phyloP scores from a whole-genome alignment of 2,329 filamentous ascomycete species.

The Fonsecaea nubica region DNA sequence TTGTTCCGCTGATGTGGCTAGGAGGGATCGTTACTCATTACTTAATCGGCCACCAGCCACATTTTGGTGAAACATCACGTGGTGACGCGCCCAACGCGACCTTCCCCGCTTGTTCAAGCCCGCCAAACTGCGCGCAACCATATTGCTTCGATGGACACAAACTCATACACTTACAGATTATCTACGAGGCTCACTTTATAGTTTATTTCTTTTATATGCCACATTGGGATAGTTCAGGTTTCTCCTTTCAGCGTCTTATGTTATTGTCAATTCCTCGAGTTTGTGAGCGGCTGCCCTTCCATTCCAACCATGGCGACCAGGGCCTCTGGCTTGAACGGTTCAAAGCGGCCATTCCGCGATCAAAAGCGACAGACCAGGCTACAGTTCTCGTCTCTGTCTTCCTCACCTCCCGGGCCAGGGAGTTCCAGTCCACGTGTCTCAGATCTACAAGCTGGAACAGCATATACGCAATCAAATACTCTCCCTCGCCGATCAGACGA shows the following conservation, averaged over 20 bases:
- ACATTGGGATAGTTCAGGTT: background rate
- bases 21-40: background rate
- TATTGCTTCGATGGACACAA: background rate
- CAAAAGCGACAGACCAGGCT: slow-evolving; percentile 49
- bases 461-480: slow-evolving; percentile 40
- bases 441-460: slow-evolving; percentile 45
- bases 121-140: background rate
- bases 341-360: slow-evolving; percentile 31
- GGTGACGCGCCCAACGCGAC: background rate
- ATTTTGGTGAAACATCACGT: background rate
- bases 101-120: background rate
- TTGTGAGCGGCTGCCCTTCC: background rate
- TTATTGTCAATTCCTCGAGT: background rate
- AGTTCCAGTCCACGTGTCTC: slow-evolving; percentile 37
- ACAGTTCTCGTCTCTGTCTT: slow-evolving; percentile 48
- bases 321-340: background rate
- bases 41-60: background rate
- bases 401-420: slow-evolving; percentile 41
- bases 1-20: background rate
- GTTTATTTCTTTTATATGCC: background rate
- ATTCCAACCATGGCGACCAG: slow-evolving; percentile 5
- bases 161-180: background rate
- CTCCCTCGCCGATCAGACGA: slow-evolving; percentile 24
- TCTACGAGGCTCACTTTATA: background rate
- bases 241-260: background rate